phyloP scores from a whole-genome alignment of 768 basidiomycete species.

The Grammothele lineata region DNA sequence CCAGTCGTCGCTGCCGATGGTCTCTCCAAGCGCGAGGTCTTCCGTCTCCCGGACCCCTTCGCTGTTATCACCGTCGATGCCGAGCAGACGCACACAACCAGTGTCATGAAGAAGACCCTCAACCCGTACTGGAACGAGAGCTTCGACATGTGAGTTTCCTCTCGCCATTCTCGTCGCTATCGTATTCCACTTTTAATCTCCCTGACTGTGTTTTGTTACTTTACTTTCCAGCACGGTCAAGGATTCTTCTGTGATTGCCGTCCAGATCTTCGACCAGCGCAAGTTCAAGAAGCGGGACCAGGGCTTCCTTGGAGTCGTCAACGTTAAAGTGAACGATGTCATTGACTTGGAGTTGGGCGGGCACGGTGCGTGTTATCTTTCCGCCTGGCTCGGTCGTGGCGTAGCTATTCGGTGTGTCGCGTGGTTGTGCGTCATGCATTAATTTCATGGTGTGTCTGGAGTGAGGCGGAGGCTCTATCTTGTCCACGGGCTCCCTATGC shows the following conservation, averaged over 20 bases:
- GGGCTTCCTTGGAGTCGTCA: slow-evolving; percentile 97
- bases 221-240: slow-evolving; percentile 70
- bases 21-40: slow-evolving; percentile 90
- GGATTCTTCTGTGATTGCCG: slow-evolving; percentile 95
- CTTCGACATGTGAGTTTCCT: slow-evolving; percentile 83
- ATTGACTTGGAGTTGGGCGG: slow-evolving; percentile 90
- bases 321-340: slow-evolving; percentile 85
- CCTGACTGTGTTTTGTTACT: slow-evolving; percentile 9
- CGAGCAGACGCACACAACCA: slow-evolving; percentile 95
- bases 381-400: too few relatives aligned
- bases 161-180: too few relatives aligned
- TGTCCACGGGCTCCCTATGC: too few relatives aligned
- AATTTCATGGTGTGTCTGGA: too few relatives aligned
- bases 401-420: too few relatives aligned
- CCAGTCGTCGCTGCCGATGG: slow-evolving; percentile 94
- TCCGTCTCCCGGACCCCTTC: slow-evolving; percentile 95
- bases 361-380: slow-evolving; percentile 62
- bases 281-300: slow-evolving; percentile 99
- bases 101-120: slow-evolving; percentile 92
- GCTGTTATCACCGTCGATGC: slow-evolving; percentile 98
- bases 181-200: neutral
- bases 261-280: slow-evolving; percentile 98
- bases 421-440: too few relatives aligned
- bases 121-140: slow-evolving; percentile 98
- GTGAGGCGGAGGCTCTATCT: too few relatives aligned